Base-by-base conservation (phyloP, 805 yeast genomes). In the Metschnikowia reukaufii region DNA sequence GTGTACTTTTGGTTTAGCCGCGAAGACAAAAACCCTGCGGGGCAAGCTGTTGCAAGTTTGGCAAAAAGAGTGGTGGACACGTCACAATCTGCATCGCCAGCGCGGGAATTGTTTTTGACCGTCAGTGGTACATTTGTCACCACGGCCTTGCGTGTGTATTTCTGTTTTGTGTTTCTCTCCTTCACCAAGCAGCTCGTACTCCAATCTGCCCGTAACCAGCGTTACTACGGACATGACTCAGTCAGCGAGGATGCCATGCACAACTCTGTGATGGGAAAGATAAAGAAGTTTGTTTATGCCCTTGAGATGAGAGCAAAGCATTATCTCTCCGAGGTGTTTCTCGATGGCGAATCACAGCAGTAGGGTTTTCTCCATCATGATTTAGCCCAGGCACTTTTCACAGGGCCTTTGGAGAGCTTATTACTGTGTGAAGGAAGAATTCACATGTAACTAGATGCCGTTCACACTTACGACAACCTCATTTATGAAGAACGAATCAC, bases 1-100 rank as follows among this genome's bases (percentile, higher is more conserved):
- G 76, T 84, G 5, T 76, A 77, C 44, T 77, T 81, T 50, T 92
- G 97, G 97, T 86, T 89, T 59, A 64, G 70, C 48, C 56, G 62
- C 3, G 80, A 77, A 48, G 82, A 75, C 42, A 64, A 62, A 20
- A 57, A 57, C 16, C 60, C 62, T 6, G 40, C 27, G 7, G 30
- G 16, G 6, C 32, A 32, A 17, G 12, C 44, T 13, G 25, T 17
- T 10, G 6, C 42, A 5, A 23, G 31, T 5, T 36, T 50, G 18
- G 35, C 15, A n/a, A 29, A 32, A 25, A 16, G 56, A 20, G 39
- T 52, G 13, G 38, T 50, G 5, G 55, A 50, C 32, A 23, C 45
- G 0, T 69, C 80, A 3, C 87, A 83, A 59, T 81, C 88, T 34
- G 92, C 92, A 0, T 72, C 87, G 0, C 79, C 79, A 42, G 60